Conservation (phyloP, 2,329 filamentous ascomycete species). For the Diaporthe sp. region DNA sequence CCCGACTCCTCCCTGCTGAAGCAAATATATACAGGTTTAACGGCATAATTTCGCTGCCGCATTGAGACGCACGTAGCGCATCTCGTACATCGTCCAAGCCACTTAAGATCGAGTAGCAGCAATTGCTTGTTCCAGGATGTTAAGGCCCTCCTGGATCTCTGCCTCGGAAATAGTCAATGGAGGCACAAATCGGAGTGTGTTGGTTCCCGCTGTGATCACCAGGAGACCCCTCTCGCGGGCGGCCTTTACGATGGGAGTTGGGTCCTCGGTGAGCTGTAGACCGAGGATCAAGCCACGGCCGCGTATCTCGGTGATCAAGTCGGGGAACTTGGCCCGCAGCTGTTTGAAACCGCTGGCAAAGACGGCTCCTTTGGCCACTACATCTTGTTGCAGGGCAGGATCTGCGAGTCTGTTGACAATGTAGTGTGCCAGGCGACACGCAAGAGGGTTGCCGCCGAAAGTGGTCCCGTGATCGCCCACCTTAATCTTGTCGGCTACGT, state of each 20-base stretch:
- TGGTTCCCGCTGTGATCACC: constrained; percentile 92
- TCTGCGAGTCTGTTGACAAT: constrained; percentile 84
- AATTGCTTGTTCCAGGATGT: constrained; percentile 80
- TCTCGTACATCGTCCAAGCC: constrained; percentile 11
- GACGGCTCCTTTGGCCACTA: constrained; percentile 74
- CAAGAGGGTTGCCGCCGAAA: constrained; percentile 92
- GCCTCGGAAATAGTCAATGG: constrained; percentile 83
- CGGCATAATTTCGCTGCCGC: not conserved
- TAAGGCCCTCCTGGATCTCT: constrained; percentile 84
- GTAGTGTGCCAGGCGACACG: constrained; percentile 86
- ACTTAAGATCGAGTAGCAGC: constrained; percentile 52
- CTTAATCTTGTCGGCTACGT: constrained; percentile 76
- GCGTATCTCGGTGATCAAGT: constrained; percentile 82
- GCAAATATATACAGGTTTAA: constrained; percentile 36
- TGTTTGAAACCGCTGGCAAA: constrained; percentile 64
- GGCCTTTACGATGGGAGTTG: constrained; percentile 81
- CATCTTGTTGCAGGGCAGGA: constrained; percentile 76
- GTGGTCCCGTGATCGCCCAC: constrained; percentile 91
- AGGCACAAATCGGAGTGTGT: constrained; percentile 93
- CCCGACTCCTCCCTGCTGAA: constrained; percentile 31
- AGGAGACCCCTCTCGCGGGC: constrained; percentile 89
- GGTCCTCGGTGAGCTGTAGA: constrained; percentile 83
- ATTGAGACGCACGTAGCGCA: not conserved
- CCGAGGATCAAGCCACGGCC: constrained; percentile 90
- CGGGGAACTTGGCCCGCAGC: constrained; percentile 69